Evolutionary conservation across 2,329 filamentous ascomycete species (phyloP), one percentile per base, ranked within the genome.

Genomic region (Hyphodiscus sp.): DNA sequence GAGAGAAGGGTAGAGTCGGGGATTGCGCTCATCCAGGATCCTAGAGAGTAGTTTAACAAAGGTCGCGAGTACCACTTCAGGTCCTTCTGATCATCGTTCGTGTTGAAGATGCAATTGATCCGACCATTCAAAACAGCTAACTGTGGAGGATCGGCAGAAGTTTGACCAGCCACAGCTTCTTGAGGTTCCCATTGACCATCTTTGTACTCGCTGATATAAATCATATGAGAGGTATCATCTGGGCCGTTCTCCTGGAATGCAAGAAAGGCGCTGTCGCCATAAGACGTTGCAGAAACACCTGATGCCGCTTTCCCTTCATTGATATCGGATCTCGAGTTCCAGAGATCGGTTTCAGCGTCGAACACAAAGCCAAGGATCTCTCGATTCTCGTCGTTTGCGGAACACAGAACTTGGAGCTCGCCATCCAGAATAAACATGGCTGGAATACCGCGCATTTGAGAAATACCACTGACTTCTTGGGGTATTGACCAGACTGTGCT

Each of bases 1-100:
- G 82, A 85, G 5, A 89, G 67, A 1, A 80, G 74, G 0, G 76
- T 77, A 23, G 74, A 71, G 61, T 85, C 79, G 10, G 75, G 72
- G 19, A 89, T 69, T 26, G 76, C 68, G 20, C 71, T 68, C 85
- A 89, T 89, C 86, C 86, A 87, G 20, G 72, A 71, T 49, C 74
- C 68, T 30, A 82, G 69, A 26, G 60, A 59, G 51, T 67, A 70
- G 45, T 55, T 52, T 26, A 69, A 55, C 16, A 69, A 60, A 1
- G 67, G 63, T 50, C 67, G 62, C 47, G 68, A 69, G 58, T 67
- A 71, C 69, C 69, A 71, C 11, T 61, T 63, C 42, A 71, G 61
- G 49, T 69, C 65, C 18, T 61, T 64, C n/a, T 57, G 57, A 20
- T 61, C 56, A 41, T 62, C 64, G 41, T 63, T 62, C 1, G 58